These are phyloP conservation scores for Ambrosia artemisiifolia DNA, from an alignment of 129 eudicot species.

Conservation along the genomic window DNA sequence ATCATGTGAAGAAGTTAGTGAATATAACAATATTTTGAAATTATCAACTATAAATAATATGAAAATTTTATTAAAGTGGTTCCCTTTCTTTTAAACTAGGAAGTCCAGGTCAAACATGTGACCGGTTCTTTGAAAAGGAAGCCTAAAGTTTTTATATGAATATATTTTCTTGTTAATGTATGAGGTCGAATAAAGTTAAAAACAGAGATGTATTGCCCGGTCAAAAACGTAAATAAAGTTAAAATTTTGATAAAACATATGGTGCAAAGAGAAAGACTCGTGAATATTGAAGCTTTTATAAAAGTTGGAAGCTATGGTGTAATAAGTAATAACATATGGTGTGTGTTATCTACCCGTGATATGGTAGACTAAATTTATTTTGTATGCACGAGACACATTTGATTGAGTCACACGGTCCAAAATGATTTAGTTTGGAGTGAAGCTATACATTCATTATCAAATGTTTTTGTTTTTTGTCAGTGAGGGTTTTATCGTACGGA, in stretches of 20 bases:
- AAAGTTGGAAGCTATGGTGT: conserved; percentile 14
- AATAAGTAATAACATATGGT: neutral
- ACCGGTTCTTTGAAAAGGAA: conserved; percentile 33
- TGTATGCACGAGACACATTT: conserved; percentile 20
- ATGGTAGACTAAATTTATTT: neutral
- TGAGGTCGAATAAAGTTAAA: conserved; percentile 24
- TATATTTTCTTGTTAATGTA: conserved; percentile 19
- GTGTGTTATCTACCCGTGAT: conserved; percentile 19
- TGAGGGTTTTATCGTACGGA: conserved; percentile 12
- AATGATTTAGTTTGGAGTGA: no score
- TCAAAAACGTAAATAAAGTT: conserved; percentile 29
- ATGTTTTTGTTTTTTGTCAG: conserved; percentile 1
- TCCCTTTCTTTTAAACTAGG: conserved; percentile 30
- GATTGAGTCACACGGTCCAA: neutral
- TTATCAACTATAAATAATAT: conserved; percentile 18
- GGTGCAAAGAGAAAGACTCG: neutral
- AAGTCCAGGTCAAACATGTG: conserved; percentile 63
- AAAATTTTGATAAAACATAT: neutral
- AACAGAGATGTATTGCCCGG: conserved; percentile 40
- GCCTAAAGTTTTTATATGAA: neutral
- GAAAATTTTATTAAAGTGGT: conserved; percentile 26
- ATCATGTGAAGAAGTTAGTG: conserved; percentile 69
- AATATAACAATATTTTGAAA: conserved; percentile 16
- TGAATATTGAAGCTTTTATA: neutral
- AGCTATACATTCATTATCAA: conserved; percentile 8